Percentiles rank a stretch among this genome's conserved stretches.
Conservation (phyloP, 2,329 filamentous ascomycete genomes). For the Colletotrichum euphorbiae region DNA sequence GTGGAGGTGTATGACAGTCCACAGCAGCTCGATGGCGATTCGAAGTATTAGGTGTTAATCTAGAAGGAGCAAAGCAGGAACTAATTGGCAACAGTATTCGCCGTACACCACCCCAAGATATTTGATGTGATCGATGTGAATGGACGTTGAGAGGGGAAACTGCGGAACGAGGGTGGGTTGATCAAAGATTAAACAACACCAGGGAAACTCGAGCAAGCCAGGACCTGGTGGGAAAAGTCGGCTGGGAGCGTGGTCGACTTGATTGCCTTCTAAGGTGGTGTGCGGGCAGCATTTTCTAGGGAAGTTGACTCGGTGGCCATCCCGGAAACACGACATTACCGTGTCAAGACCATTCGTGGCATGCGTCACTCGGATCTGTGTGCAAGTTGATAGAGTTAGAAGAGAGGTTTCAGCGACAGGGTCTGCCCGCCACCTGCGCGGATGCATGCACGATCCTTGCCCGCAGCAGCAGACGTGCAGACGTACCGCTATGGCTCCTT, state of each 20-base stretch:
- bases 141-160: constrained; percentile 8
- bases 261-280: constrained; percentile 17
- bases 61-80: not conserved
- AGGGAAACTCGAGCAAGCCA: constrained; percentile 2
- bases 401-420: constrained; percentile 38
- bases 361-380: constrained; percentile 40
- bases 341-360: constrained; percentile 30
- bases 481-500: constrained; percentile 1
- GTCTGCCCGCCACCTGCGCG: constrained; percentile 29
- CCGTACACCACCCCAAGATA: constrained; percentile 20
- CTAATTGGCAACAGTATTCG: not conserved
- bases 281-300: constrained; percentile 5
- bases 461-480: constrained; percentile 5
- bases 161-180: constrained; percentile 21
- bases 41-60: constrained; percentile 10
- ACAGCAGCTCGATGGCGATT: not conserved
- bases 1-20: not conserved
- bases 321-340: constrained; percentile 13
- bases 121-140: constrained; percentile 3
- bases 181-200: constrained; percentile 27
- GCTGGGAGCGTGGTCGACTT: constrained; percentile 22
- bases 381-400: constrained; percentile 39
- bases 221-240: constrained; percentile 22
- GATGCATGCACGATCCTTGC: constrained; percentile 23
- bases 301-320: constrained; percentile 18